These are phyloP conservation scores for Geranium rotundifolium DNA, from an alignment of 345 rosid species.

Conservation along the genomic window DNA sequence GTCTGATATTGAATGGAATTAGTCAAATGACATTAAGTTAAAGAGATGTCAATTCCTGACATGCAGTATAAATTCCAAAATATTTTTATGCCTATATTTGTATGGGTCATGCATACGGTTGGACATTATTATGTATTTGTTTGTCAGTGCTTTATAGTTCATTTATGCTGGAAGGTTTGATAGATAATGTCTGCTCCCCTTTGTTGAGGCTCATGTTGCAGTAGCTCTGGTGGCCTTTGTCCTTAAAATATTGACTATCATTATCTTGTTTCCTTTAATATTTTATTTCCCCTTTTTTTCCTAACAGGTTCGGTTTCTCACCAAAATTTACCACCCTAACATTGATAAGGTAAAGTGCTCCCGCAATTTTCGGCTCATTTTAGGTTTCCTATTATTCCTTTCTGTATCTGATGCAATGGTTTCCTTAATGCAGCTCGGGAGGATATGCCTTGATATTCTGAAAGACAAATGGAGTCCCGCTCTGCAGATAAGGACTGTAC, in stretches of 20 bases:
- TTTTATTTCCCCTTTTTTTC: background rate
- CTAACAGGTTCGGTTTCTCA: constrained; percentile 20
- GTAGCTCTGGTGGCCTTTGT: background rate
- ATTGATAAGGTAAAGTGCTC: constrained; percentile 15
- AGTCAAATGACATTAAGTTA: no score
- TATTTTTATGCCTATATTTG: no score
- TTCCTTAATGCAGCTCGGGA: constrained; percentile 56
- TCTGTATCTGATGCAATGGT: constrained; percentile 4
- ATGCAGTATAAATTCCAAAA: no score
- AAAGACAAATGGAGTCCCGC: constrained; percentile 99
- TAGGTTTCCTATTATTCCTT: background rate
- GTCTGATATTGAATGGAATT: no score
- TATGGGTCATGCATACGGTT: no score
- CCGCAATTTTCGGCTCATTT: background rate
- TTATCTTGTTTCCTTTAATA: background rate
- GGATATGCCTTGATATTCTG: constrained; percentile 96
- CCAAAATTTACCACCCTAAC: constrained; percentile 20
- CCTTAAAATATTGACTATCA: background rate
- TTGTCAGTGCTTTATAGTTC: no score
- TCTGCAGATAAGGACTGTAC: constrained; percentile 92
- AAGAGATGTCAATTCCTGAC: no score
- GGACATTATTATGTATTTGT: no score
- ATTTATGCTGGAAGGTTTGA: no score
- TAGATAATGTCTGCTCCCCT: no score
- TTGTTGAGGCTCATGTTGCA: no score